A percentile compares a stretch with the other conserved stretches of the same genome.
These are phyloP conservation scores for Phialocephala sp. DNA, from an alignment of 2,329 filamentous ascomycete genomes.

Conservation along the genomic window DNA sequence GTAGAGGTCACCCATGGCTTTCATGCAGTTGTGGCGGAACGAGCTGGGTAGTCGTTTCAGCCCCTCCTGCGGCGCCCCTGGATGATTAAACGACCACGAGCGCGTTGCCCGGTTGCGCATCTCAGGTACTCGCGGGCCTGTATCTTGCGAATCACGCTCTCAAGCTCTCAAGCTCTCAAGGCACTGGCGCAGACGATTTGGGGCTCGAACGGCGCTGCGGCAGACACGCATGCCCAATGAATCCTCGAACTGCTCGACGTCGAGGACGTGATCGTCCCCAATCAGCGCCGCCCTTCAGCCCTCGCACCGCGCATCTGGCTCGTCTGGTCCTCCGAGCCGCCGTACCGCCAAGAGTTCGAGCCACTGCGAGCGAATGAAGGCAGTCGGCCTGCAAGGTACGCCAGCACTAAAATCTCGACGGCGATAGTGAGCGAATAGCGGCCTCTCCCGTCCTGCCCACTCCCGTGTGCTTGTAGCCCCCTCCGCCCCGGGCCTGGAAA, in stretches of 20 bases:
- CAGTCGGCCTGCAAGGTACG: background rate
- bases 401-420: background rate
- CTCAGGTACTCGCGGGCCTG: too few species aligned
- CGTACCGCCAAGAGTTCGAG: background rate
- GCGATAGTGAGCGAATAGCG: background rate
- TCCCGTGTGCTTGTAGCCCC: background rate
- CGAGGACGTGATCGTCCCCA: background rate
- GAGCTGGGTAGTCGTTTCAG: background rate
- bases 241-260: background rate
- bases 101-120: too few species aligned
- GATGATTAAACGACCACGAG: background rate
- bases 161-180: too few species aligned
- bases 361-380: background rate
- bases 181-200: too few species aligned
- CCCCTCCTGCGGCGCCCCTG: background rate
- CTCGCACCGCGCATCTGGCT: too few species aligned
- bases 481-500: too few species aligned
- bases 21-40: too few species aligned
- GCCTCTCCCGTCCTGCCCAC: background rate
- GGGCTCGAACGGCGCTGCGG: background rate
- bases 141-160: too few species aligned
- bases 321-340: too few species aligned
- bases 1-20: background rate
- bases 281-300: background rate
- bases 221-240: background rate